phyloP scores from a whole-genome alignment of 2,329 filamentous ascomycete species.

The Trichoderma pleuroti region DNA sequence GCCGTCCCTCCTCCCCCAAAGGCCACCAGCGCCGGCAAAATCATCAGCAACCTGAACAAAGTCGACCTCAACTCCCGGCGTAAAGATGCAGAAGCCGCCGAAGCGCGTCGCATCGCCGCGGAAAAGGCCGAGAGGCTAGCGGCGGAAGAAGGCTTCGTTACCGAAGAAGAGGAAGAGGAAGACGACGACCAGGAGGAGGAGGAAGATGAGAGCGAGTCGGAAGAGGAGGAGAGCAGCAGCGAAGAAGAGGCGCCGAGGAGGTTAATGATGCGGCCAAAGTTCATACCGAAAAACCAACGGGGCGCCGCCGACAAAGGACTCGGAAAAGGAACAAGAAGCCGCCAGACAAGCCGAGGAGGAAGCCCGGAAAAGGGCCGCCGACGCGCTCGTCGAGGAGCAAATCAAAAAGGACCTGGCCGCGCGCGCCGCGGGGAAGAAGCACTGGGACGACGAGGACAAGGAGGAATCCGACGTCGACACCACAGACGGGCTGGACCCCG shows the following conservation, averaged over 20 bases:
- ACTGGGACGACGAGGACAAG: conserved; percentile 79
- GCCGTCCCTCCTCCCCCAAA: conserved; percentile 55
- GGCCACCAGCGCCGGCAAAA: conserved; percentile 53
- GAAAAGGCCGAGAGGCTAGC: conserved; percentile 50
- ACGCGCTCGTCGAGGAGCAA: conserved; percentile 83
- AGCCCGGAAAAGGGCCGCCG: conserved; percentile 64
- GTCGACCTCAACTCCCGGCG: conserved; percentile 50
- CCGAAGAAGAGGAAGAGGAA: conserved; percentile 49
- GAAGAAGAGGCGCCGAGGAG: conserved; percentile 58
- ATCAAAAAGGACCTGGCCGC: conserved; percentile 77
- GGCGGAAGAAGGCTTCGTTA: conserved; percentile 61
- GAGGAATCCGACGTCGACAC: conserved; percentile 79
- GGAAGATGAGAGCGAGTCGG: conserved; percentile 40
- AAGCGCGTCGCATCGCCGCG: conserved; percentile 45
- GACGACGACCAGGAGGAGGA: conserved; percentile 34
- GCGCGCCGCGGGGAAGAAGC: conserved; percentile 70
- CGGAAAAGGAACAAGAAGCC: conserved; percentile 35
- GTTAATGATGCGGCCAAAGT: conserved; percentile 61
- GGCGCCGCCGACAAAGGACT: conserved; percentile 30
- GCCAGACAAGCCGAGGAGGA: conserved; percentile 51
- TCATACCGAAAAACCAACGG: conserved; percentile 58
- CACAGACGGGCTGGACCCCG: conserved; percentile 79
- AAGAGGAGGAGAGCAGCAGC: conserved; percentile 43
- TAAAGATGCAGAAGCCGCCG: conserved; percentile 45
- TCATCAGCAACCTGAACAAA: conserved; percentile 51